These are phyloP conservation scores for Ceratocystis albifundus DNA, from an alignment of 2,329 filamentous ascomycete species.

Conservation along the genomic window DNA sequence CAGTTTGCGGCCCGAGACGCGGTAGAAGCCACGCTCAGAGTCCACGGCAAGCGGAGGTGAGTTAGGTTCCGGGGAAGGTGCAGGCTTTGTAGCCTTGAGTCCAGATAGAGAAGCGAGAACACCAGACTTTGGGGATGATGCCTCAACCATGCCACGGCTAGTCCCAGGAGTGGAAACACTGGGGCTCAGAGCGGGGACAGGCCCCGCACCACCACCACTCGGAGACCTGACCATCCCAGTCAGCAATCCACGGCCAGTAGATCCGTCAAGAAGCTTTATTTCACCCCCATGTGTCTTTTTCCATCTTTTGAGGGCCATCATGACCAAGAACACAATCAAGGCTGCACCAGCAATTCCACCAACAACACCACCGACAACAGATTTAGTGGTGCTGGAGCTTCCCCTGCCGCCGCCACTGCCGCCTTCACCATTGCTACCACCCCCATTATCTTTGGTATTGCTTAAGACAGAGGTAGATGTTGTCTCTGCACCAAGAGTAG, in stretches of 20 bases:
- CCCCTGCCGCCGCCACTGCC: constrained; percentile 5
- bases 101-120: constrained; percentile 22
- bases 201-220: constrained; percentile 26
- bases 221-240: constrained; percentile 24
- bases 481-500: constrained; percentile 25
- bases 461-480: constrained; percentile 16
- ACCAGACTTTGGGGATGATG: constrained; percentile 13
- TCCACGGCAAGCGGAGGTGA: constrained; percentile 26
- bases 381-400: constrained; percentile 24
- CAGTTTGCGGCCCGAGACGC: constrained; percentile 53
- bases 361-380: constrained; percentile 45
- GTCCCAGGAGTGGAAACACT: constrained; percentile 26
- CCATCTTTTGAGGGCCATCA: constrained; percentile 42
- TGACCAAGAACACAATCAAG: constrained; percentile 42
- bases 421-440: neutral
- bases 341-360: constrained; percentile 48
- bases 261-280: constrained; percentile 35
- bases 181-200: constrained; percentile 23
- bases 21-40: constrained; percentile 50
- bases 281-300: constrained; percentile 41
- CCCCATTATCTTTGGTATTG: neutral
- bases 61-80: constrained; percentile 22
- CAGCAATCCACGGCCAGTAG: constrained; percentile 25
- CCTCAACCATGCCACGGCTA: constrained; percentile 10
- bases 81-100: constrained; percentile 22